Conservation (phyloP, 1,284 basidiomycete species). For the Pseudozyma pruni region DNA sequence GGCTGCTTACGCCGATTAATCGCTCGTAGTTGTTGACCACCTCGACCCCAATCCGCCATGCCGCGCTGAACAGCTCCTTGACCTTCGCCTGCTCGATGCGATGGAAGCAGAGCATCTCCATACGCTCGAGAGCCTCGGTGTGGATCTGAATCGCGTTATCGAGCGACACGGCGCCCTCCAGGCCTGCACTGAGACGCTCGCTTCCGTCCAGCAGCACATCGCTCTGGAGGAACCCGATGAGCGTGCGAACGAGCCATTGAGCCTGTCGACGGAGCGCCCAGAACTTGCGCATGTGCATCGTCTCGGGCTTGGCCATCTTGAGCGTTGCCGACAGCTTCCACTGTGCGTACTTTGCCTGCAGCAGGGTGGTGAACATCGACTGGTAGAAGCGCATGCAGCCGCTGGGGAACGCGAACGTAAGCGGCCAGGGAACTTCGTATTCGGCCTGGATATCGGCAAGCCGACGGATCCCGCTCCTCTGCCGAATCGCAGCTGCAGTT, state of each 20-base stretch:
- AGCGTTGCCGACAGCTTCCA: conserved; percentile 30
- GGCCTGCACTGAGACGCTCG: conserved; percentile 9
- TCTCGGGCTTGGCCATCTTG: conserved; percentile 34
- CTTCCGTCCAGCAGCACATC: conserved; percentile 22
- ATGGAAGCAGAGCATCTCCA: conserved; percentile 41
- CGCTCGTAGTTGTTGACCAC: conserved; percentile 36
- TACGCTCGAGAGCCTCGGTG: conserved; percentile 16
- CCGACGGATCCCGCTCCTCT: conserved; percentile 21
- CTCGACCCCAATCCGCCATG: conserved; percentile 25
- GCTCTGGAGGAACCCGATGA: conserved; percentile 31
- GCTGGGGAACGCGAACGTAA: conserved; percentile 26
- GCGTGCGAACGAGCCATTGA: conserved; percentile 39
- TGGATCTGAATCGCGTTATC: conserved; percentile 30
- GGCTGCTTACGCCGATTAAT: conserved; percentile 28
- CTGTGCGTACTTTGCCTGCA: conserved; percentile 36
- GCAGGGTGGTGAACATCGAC: conserved; percentile 28
- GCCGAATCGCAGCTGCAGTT: conserved; percentile 12
- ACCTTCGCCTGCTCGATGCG: conserved; percentile 23
- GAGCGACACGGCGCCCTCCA: conserved; percentile 24
- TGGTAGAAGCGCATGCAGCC: conserved; percentile 36
- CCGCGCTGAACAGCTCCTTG: conserved; percentile 24
- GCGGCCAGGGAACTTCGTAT: conserved; percentile 50
- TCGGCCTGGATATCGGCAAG: conserved; percentile 30
- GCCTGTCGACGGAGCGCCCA: conserved; percentile 37
- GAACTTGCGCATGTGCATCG: conserved; percentile 39